Evolutionary conservation across 2,329 filamentous ascomycete genomes (phyloP).

Genomic region (Fusarium sp.): DNA sequence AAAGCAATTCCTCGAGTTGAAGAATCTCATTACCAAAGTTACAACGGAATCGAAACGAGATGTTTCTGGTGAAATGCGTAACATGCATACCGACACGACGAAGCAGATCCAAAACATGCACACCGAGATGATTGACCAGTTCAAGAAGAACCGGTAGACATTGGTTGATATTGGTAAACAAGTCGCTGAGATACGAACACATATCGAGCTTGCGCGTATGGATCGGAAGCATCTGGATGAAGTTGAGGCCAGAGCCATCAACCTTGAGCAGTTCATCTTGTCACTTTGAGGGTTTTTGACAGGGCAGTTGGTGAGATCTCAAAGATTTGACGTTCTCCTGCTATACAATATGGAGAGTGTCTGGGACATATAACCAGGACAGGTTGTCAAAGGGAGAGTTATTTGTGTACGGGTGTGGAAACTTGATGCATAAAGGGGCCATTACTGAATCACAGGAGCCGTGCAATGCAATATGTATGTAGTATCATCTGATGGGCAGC

Average conservation of each 20-base stretch:
- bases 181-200: not conserved
- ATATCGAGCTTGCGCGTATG: not conserved
- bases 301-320: not conserved
- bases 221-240: not conserved
- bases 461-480: not conserved
- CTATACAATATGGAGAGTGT: no score
- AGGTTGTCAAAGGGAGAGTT: not conserved
- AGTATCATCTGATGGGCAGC: not conserved
- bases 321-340: not conserved
- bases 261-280: not conserved
- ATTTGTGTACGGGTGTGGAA: not conserved
- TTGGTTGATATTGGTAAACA: not conserved
- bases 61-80: not conserved
- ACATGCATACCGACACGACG: not conserved
- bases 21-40: not conserved
- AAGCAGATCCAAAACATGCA: not conserved
- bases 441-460: not conserved
- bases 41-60: not conserved
- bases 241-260: not conserved
- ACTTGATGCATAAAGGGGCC: no score
- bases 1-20: not conserved
- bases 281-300: not conserved
- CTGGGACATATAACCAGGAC: no score
- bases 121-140: not conserved
- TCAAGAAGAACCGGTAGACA: not conserved